phyloP scores from a whole-genome alignment of 768 basidiomycete genomes.

The Asterophora parasitica region DNA sequence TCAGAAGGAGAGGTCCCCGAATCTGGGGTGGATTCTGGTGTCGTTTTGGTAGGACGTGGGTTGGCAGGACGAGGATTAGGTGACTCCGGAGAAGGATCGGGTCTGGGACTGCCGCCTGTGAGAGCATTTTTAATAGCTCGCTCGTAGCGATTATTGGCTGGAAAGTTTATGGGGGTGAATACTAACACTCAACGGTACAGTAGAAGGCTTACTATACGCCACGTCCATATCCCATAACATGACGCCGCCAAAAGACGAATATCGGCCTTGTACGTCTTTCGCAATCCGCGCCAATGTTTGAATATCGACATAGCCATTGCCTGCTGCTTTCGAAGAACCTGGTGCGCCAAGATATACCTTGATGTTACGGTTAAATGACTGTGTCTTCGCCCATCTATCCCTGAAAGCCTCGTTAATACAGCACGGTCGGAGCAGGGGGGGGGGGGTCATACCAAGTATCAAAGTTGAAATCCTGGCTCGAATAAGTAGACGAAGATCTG shows the following conservation, averaged over 20 bases:
- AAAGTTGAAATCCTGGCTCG: slow-evolving; percentile 46
- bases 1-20: background rate
- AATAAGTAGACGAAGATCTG: slow-evolving; percentile 5
- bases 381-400: slow-evolving; percentile 60
- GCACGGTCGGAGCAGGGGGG: background rate
- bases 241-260: slow-evolving; percentile 57
- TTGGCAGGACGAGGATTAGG: background rate
- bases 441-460: slow-evolving; percentile 31
- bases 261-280: slow-evolving; percentile 40
- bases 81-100: slow-evolving; percentile 6
- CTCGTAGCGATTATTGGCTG: slow-evolving; percentile 47
- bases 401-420: slow-evolving; percentile 14
- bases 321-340: slow-evolving; percentile 45
- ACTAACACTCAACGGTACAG: background rate
- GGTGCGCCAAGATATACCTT: slow-evolving; percentile 62
- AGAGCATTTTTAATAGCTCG: slow-evolving; percentile 45
- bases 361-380: slow-evolving; percentile 51
- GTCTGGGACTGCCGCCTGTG: slow-evolving; percentile 16
- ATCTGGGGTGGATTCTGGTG: slow-evolving; percentile 3
- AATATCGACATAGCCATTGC: slow-evolving; percentile 46
- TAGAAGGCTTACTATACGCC: slow-evolving; percentile 37
- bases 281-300: slow-evolving; percentile 39
- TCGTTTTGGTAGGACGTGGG: background rate
- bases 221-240: slow-evolving; percentile 43
- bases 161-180: background rate